These are phyloP conservation scores for Fusarium drepaniforme DNA, from an alignment of 2,329 filamentous ascomycete genomes.

Conservation along the genomic window DNA sequence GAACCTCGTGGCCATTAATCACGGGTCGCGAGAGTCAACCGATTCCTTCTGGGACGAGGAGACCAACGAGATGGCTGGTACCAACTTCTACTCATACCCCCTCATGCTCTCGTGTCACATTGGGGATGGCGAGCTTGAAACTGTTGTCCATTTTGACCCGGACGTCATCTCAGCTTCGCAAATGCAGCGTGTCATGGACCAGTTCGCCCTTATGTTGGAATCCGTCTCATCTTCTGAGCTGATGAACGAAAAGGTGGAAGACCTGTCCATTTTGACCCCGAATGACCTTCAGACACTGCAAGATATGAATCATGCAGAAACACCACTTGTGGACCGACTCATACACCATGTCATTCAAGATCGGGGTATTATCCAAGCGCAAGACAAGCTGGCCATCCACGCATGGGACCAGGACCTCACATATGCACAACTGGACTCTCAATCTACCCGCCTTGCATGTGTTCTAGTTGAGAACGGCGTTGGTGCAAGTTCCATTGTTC, in stretches of 20 bases:
- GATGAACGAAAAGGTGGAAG: not conserved
- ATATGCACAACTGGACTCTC: conserved; percentile 51
- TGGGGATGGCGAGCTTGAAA: conserved; percentile 25
- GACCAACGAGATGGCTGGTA: conserved; percentile 38
- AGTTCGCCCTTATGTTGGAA: conserved; percentile 26
- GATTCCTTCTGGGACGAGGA: conserved; percentile 35
- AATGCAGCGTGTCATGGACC: conserved; percentile 34
- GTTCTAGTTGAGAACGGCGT: not conserved
- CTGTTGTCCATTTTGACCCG: conserved; percentile 35
- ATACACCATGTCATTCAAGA: conserved; percentile 17
- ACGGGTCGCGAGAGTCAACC: conserved; percentile 4
- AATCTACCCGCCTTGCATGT: conserved; percentile 1
- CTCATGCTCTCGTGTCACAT: conserved; percentile 42
- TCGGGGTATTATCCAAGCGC: not conserved
- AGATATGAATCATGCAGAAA: not conserved
- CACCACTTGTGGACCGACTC: not conserved
- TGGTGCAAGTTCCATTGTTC: not conserved
- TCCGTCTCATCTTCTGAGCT: conserved; percentile 3
- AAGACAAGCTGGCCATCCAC: conserved; percentile 40
- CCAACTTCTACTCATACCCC: conserved; percentile 41
- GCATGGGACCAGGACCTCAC: conserved; percentile 58
- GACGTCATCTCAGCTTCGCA: conserved; percentile 14
- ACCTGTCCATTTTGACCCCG: conserved; percentile 5
- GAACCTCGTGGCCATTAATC: conserved; percentile 39
- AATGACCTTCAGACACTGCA: conserved; percentile 5